Evolutionary conservation across 1,284 basidiomycete species (phyloP).

Genomic region (Cutaneotrichosporon sp.): DNA sequence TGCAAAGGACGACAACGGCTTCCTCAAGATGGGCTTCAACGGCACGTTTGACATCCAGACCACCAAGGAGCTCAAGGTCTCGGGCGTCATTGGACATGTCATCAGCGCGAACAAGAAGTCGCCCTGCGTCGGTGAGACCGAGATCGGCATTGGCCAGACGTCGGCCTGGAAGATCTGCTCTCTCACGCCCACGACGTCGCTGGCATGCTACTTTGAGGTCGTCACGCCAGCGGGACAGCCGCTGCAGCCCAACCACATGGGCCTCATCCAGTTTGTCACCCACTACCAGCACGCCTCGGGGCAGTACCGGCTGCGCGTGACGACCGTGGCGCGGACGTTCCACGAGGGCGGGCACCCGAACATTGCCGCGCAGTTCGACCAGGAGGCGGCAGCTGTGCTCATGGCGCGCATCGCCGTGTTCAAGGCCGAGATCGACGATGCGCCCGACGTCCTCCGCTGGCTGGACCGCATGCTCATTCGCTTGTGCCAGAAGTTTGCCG

Average conservation of each 20-base stretch:
- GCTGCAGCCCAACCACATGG: conserved; percentile 83
- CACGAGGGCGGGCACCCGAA: conserved; percentile 92
- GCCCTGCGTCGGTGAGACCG: conserved; percentile 94
- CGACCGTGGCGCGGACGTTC: conserved; percentile 94
- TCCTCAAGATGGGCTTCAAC: conserved; percentile 97
- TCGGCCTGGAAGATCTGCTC: conserved; percentile 99
- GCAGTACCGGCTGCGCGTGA: conserved; percentile 89
- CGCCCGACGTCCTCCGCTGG: conserved; percentile 95
- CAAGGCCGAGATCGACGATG: conserved; percentile 99
- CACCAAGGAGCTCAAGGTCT: conserved; percentile 98
- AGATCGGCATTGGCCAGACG: conserved; percentile 98
- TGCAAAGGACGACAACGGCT: conserved; percentile 88
- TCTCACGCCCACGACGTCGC: conserved; percentile 82
- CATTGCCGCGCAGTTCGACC: conserved; percentile 93
- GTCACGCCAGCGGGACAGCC: conserved; percentile 98
- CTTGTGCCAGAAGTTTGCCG: conserved; percentile 98
- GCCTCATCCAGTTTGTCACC: conserved; percentile 97
- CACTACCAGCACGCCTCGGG: conserved; percentile 98
- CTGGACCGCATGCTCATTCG: conserved; percentile 98
- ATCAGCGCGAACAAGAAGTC: conserved; percentile 98
- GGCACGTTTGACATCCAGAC: conserved; percentile 98
- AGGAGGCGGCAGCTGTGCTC: conserved; percentile 95
- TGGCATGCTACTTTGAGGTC: conserved; percentile 97
- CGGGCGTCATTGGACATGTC: conserved; percentile 94
- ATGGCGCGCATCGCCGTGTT: conserved; percentile 99